phyloP scores from a whole-genome alignment of 2,329 filamentous ascomycete species.

The Ceratocystis eucalypticola region DNA sequence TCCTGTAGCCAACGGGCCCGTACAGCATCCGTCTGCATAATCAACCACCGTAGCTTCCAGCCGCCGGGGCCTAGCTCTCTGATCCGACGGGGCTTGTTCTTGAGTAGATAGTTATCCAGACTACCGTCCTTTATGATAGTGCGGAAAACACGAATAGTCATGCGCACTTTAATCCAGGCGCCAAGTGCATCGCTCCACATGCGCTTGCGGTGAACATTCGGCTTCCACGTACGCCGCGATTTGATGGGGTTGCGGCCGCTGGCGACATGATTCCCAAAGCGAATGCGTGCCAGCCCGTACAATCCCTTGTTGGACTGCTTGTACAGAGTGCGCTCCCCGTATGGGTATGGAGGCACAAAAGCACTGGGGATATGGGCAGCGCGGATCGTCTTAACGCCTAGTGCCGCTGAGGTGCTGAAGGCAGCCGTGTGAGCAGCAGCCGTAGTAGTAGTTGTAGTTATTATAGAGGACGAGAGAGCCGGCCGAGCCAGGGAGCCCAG shows the following conservation, averaged over 20 bases:
- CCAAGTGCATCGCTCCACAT: slow-evolving; percentile 52
- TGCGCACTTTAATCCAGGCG: slow-evolving; percentile 50
- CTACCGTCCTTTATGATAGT: slow-evolving; percentile 70
- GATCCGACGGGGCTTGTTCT: slow-evolving; percentile 61
- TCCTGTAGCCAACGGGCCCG: slow-evolving; percentile 53
- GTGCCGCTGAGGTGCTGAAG: slow-evolving; percentile 29
- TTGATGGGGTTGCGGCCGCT: slow-evolving; percentile 54
- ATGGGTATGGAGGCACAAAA: slow-evolving; percentile 55
- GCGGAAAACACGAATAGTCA: slow-evolving; percentile 56
- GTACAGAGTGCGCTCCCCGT: slow-evolving; percentile 55
- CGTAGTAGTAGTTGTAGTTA: neutral
- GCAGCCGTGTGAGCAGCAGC: neutral
- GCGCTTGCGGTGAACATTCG: slow-evolving; percentile 57
- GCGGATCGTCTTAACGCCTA: slow-evolving; percentile 31
- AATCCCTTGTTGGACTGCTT: slow-evolving; percentile 69
- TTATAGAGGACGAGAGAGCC: neutral
- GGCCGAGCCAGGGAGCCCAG: slow-evolving; percentile 3
- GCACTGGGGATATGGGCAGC: slow-evolving; percentile 34
- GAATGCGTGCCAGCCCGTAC: slow-evolving; percentile 56
- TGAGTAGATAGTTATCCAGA: slow-evolving; percentile 81
- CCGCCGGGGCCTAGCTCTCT: slow-evolving; percentile 80
- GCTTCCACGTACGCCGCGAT: slow-evolving; percentile 58
- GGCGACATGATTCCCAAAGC: slow-evolving; percentile 68
- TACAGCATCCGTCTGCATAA: slow-evolving; percentile 64
- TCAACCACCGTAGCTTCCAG: slow-evolving; percentile 77